Evolutionary conservation across 208 protist species (phyloP).

Genomic region (Entamoeba moshkovskii): DNA sequence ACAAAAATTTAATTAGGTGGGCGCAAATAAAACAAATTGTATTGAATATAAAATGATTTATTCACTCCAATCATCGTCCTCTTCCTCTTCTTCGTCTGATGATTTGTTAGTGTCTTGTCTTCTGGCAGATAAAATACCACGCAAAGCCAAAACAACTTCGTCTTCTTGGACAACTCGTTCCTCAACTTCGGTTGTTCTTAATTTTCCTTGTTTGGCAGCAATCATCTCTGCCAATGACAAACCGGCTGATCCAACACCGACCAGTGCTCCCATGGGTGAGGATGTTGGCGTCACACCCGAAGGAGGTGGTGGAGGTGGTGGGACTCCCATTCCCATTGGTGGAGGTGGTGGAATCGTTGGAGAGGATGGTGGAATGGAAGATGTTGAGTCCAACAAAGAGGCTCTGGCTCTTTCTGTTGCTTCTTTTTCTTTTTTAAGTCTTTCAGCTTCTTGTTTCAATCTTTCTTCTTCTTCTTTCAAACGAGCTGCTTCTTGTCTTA

Average conservation of each 20-base stretch:
- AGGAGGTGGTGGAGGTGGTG: not conserved
- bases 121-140: not conserved
- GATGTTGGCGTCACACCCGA: not conserved
- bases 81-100: not conserved
- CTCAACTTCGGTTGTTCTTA: not conserved
- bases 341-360: not conserved
- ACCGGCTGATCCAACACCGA: not conserved
- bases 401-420: not conserved
- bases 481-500: not conserved
- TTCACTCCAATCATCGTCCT: not conserved
- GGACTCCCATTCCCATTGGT: not conserved
- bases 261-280: not conserved
- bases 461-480: not conserved
- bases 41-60: not conserved
- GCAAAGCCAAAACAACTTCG: not conserved
- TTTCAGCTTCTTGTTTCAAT: not conserved
- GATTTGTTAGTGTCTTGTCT: not conserved
- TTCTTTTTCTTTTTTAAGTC: not conserved
- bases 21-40: too few species aligned
- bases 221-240: not conserved
- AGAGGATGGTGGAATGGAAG: not conserved
- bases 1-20: too few species aligned
- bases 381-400: too few species aligned
- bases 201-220: not conserved
- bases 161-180: not conserved